Evolutionary conservation across 2,329 filamentous ascomycete genomes (phyloP), one percentile per base, ranked within the genome.

Genomic region (Claviceps fusiformis): DNA sequence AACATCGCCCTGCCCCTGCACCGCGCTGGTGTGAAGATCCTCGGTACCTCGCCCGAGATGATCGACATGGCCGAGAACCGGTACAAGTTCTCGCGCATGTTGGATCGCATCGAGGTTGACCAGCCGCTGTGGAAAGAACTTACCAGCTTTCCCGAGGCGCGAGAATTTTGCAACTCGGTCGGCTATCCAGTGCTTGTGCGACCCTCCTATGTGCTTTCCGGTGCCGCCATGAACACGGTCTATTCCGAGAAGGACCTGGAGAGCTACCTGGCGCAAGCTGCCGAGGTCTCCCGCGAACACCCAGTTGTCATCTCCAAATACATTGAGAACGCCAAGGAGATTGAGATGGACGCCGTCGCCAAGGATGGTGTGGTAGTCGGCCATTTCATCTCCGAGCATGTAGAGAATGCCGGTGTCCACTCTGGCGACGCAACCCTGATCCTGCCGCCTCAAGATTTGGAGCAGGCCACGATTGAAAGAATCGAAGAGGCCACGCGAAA

Each of bases 251-350:
- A 92, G 67, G 93, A 97, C 68, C 76, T 98, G 56, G 87, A 89
- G 63, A 85, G 79, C 65, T 97, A 95, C 71, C 78, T 98, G 48
- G 82, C 87, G 60, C 92, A 97, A 72, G 93, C 93, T 54, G 88
- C 82, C 7, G 91, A 95, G 61, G 93, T 98, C 50, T 97, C 93
- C 6, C 84, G 88, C 59, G 92, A 97, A 59, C 89, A 97, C 69
- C 93, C 93, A 0, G 93, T 98, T 11, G 93, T 98, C 58, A 97
- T 98, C 66, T 97, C 92, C 58, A 98, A 98, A 75, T 98, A 97
- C 73, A 97, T 98, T 62, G 93, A 98, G 76, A 93, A 95, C 62
- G 93, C 93, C 61, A 97, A 98, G 77, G 93, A 98, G 71, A 97
- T 98, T 60, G 93, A 98, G 72, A 97, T 98, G 93, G 93, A 98